phyloP scores from a whole-genome alignment of 805 yeast species.

The Helenozyma rhizophorensis region DNA sequence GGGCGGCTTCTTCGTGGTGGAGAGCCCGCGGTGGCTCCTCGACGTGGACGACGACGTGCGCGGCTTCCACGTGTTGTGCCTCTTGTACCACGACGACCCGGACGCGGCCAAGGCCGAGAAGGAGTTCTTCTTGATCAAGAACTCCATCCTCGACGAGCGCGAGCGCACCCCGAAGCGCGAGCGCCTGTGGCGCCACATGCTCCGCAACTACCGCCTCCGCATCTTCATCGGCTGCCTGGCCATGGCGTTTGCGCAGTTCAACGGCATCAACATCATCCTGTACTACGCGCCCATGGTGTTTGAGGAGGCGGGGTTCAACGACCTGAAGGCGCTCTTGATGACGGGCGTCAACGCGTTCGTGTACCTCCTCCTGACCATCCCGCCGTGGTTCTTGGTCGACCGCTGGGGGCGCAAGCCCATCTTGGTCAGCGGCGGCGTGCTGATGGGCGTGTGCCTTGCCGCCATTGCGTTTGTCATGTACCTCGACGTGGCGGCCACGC shows the following conservation, averaged over 20 bases:
- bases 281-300: constrained; percentile 58
- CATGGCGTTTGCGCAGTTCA: constrained; percentile 42
- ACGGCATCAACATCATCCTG: constrained; percentile 55
- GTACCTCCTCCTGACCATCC: constrained; percentile 36
- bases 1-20: constrained; percentile 79
- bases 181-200: constrained; percentile 40
- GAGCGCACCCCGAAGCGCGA: constrained; percentile 33
- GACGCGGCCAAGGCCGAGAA: constrained; percentile 29
- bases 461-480: constrained; percentile 32
- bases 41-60: constrained; percentile 70
- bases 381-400: constrained; percentile 45
- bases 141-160: constrained; percentile 38
- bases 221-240: constrained; percentile 40
- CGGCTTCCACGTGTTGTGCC: constrained; percentile 38
- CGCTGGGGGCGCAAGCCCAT: constrained; percentile 45
- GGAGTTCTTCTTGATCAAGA: constrained; percentile 47
- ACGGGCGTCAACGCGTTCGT: constrained; percentile 40
- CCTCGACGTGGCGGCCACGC: constrained; percentile 28
- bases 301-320: constrained; percentile 42
- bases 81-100: constrained; percentile 29
- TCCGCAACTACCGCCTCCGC: constrained; percentile 34
- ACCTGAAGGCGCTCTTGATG: constrained; percentile 39
- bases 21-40: constrained; percentile 86
- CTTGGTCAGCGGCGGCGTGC: constrained; percentile 35
- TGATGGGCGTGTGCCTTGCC: constrained; percentile 35